Percentiles rank a stretch among this genome's conserved stretches.
Conservation (phyloP, 1,284 basidiomycete species). For the Cutaneotrichosporon cyanovorans region DNA sequence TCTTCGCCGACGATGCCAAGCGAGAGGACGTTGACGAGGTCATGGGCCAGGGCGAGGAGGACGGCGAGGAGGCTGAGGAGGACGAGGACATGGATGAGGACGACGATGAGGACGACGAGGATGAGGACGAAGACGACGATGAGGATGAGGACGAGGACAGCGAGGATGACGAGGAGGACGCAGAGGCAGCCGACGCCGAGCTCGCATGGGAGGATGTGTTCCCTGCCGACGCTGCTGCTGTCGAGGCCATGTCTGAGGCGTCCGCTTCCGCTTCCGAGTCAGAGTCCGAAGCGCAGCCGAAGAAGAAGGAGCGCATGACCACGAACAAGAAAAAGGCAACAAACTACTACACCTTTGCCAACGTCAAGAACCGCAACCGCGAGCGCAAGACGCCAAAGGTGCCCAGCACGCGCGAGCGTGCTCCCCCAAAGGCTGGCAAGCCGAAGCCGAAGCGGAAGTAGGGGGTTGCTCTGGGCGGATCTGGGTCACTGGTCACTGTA, state of each 20-base stretch:
- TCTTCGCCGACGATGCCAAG: constrained; percentile 46
- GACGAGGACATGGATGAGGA: constrained; percentile 33
- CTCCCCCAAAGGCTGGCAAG: neutral
- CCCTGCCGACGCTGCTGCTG: constrained; percentile 45
- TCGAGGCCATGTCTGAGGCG: constrained; percentile 25
- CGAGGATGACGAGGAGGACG: constrained; percentile 23
- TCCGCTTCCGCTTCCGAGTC: constrained; percentile 20
- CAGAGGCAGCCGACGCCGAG: constrained; percentile 50
- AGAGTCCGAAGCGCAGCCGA: constrained; percentile 19
- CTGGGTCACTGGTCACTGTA: too few relatives aligned
- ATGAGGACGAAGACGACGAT: constrained; percentile 31
- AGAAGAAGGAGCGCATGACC: constrained; percentile 70
- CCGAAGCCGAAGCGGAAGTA: constrained; percentile 8
- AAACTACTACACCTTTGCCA: constrained; percentile 82
- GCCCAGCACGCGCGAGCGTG: constrained; percentile 20
- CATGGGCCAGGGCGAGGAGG: constrained; percentile 30
- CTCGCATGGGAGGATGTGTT: constrained; percentile 77
- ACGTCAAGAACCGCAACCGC: constrained; percentile 78
- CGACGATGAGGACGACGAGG: constrained; percentile 51
- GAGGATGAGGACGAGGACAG: constrained; percentile 53
- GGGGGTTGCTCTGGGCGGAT: neutral
- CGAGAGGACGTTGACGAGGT: constrained; percentile 41
- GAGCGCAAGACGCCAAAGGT: constrained; percentile 41
- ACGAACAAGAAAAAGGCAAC: constrained; percentile 87
- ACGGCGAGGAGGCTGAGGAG: constrained; percentile 52